Base-by-base conservation (phyloP, 495 filamentous ascomycete species). In the Aspergillus sclerotiicarbonarius region DNA sequence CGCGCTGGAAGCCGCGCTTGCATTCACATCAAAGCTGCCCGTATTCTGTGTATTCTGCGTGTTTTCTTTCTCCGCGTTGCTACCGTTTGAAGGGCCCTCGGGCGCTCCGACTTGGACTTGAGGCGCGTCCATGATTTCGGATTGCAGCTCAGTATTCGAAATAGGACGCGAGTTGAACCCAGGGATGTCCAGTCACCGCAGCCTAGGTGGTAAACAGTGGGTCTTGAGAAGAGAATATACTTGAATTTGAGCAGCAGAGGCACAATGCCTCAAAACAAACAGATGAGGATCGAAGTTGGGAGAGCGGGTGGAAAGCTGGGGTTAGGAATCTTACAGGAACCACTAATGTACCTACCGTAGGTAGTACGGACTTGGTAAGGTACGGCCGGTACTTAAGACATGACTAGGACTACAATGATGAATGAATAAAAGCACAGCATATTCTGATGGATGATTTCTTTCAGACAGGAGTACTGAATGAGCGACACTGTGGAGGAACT, bases 21-120 rank as follows among this genome's bases (percentile, higher is more conserved):
- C 69, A 43, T 69, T 64, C 10, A 64, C 59, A 56, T 72, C 67
- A 30, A 53, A 21, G 19, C 54, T 59, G 55, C 58, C 43, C 57
- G 46, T 54, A 31, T n/a, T 37, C 51, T 60, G 46, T 39, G 51
- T 9, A 35, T 55, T 32, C 58, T 37, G 5, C 1, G 21, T 18
- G 2, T 53, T n/a, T 15, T 41, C n/a, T 12, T n/a, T 41, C 37
- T 6, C 19, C 3, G 54, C 13, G 35, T 51, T 20, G 29, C 25
- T 7, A 31, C 4, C 4, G 55, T 30, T 32, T 41, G 58, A 20
- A 20, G 57, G 4, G 51, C 49, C 51, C 6, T 62, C 61, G 7
- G 51, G 30, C 20, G 56, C 59, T n/a, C 58, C 45, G 9, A 71
- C 53, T 57, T 64, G 66, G 10, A 68, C 67, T 58, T 68, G 58